Conservation (phyloP, 495 filamentous ascomycete species). For the Hyaloscypha hepaticicola region DNA sequence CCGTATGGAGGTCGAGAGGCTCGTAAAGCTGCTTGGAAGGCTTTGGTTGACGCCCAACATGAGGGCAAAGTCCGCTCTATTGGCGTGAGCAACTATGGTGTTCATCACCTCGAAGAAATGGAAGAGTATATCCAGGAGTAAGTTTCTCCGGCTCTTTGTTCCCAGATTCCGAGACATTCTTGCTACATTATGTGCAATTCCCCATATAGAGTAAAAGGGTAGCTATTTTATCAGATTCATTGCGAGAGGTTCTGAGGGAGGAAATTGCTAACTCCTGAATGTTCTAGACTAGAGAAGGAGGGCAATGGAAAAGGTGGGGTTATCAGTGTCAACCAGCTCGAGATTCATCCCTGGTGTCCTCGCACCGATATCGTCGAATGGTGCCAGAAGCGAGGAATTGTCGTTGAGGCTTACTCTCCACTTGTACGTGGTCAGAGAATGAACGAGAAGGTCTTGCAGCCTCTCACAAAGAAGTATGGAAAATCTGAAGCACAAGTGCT, state of each 20-base stretch:
- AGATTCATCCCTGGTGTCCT: conserved; percentile 87
- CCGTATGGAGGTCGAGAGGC: conserved; percentile 58
- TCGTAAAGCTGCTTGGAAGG: conserved; percentile 64
- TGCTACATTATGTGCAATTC: too few species aligned
- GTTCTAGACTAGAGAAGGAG: conserved; percentile 55
- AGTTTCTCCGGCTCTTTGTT: too few species aligned
- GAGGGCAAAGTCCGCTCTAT: conserved; percentile 63
- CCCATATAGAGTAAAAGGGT: too few species aligned
- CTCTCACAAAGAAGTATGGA: conserved; percentile 63
- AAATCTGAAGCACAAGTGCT: conserved; percentile 79
- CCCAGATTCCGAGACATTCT: too few species aligned
- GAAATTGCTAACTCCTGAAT: too few species aligned
- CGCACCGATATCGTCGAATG: conserved; percentile 75
- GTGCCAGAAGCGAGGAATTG: conserved; percentile 63
- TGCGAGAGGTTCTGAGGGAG: too few species aligned
- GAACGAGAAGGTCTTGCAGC: conserved; percentile 60
- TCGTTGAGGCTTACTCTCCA: conserved; percentile 80
- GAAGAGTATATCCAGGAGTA: conserved; percentile 73
- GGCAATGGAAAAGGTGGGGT: conserved; percentile 68
- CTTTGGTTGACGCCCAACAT: conserved; percentile 59
- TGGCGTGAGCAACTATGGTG: conserved; percentile 68
- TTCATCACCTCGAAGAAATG: conserved; percentile 69
- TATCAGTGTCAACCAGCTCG: conserved; percentile 82
- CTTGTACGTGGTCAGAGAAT: conserved; percentile 66
- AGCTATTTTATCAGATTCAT: too few species aligned